These are phyloP conservation scores for Clitoria ternatea DNA, from an alignment of 306 rosid species.

Conservation along the genomic window DNA sequence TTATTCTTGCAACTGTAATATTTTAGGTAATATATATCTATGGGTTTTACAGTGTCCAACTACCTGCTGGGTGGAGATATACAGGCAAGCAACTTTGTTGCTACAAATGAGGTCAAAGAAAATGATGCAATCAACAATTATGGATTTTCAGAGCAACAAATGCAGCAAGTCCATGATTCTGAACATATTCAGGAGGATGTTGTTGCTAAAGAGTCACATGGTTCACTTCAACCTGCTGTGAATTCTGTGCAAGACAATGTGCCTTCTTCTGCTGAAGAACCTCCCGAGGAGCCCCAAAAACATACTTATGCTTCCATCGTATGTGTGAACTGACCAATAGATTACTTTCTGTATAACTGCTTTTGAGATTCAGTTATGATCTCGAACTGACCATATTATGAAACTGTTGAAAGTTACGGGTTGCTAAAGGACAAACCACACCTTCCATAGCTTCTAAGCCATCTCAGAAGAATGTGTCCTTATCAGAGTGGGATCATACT, in stretches of 20 bases:
- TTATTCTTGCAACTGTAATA: neutral
- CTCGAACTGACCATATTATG: conserved; percentile 27
- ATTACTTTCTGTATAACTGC: neutral
- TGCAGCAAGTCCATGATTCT: conserved; percentile 51
- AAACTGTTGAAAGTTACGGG: conserved; percentile 50
- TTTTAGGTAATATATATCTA: conserved; percentile 15
- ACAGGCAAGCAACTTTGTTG: conserved; percentile 53
- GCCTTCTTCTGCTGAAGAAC: conserved; percentile 55
- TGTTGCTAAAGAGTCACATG: conserved; percentile 46
- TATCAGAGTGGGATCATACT: conserved; percentile 19
- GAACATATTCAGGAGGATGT: conserved; percentile 46
- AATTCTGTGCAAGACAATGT: conserved; percentile 43
- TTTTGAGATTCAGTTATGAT: neutral
- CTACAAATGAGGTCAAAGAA: conserved; percentile 51
- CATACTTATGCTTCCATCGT: conserved; percentile 91
- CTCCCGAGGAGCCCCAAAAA: conserved; percentile 74
- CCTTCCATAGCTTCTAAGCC: conserved; percentile 16
- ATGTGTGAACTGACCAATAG: conserved; percentile 29
- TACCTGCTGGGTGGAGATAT: conserved; percentile 57
- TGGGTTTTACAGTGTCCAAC: conserved; percentile 52
- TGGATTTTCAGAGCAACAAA: conserved; percentile 53
- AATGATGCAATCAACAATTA: conserved; percentile 48
- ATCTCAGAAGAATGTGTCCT: conserved; percentile 10
- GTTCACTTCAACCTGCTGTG: conserved; percentile 46
- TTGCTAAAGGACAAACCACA: conserved; percentile 51